Conservation (phyloP, 495 filamentous ascomycete genomes). For the Aspergillus haitiensis region DNA sequence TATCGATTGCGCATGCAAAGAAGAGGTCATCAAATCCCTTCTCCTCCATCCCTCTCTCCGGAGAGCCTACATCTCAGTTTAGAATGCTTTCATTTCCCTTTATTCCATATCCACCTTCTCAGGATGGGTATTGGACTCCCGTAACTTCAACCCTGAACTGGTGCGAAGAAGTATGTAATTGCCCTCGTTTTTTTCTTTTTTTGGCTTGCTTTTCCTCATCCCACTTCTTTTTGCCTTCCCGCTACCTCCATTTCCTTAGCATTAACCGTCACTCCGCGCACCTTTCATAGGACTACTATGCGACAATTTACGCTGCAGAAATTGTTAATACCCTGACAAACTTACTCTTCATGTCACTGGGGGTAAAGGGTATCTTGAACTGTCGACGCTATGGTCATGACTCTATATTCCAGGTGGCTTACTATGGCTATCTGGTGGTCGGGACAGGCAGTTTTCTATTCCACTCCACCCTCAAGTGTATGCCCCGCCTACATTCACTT, state of each 20-base stretch:
- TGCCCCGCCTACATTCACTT: conserved; percentile 20
- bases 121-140: conserved; percentile 75
- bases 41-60: conserved; percentile 7
- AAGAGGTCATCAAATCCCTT: neutral
- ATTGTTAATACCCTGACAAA: conserved; percentile 79
- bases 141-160: conserved; percentile 90
- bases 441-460: conserved; percentile 80
- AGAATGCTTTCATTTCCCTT: conserved; percentile 49
- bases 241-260: neutral
- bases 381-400: conserved; percentile 71
- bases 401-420: conserved; percentile 68
- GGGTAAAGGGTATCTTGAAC: conserved; percentile 68
- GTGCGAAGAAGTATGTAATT: conserved; percentile 76
- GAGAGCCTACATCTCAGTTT: conserved; percentile 11
- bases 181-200: neutral
- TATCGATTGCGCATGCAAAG: no score
- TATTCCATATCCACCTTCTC: conserved; percentile 67
- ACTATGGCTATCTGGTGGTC: conserved; percentile 74
- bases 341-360: conserved; percentile 71
- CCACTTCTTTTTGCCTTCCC: neutral
- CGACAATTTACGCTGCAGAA: conserved; percentile 60
- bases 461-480: conserved; percentile 80
- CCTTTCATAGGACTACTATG: conserved; percentile 57
- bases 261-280: neutral
- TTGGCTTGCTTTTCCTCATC: neutral